Conservation (phyloP, 2,329 filamentous ascomycete genomes). For the Pyrenophora teres region DNA sequence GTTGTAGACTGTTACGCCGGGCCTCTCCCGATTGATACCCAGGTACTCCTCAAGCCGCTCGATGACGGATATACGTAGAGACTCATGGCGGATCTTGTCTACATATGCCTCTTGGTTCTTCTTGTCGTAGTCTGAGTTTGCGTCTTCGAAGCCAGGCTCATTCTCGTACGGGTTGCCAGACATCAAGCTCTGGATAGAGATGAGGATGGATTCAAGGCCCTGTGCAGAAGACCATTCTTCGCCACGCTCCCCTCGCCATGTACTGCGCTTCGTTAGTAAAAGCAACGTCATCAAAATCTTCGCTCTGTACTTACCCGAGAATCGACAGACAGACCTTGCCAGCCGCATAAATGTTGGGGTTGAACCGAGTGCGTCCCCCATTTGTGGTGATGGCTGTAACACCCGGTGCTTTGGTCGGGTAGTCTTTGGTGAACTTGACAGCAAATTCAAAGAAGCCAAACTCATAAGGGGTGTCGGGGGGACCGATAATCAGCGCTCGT, state of each 20-base stretch:
- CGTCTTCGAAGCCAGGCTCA: slow-evolving; percentile 88
- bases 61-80: slow-evolving; percentile 82
- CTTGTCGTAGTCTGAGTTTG: slow-evolving; percentile 70
- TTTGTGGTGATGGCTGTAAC: slow-evolving; percentile 83
- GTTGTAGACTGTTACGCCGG: slow-evolving; percentile 52
- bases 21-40: slow-evolving; percentile 58
- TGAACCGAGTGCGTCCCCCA: slow-evolving; percentile 84
- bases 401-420: slow-evolving; percentile 69
- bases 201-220: slow-evolving; percentile 87
- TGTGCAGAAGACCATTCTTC: slow-evolving; percentile 98
- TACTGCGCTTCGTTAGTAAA: slow-evolving; percentile 59
- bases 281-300: not conserved
- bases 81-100: slow-evolving; percentile 91
- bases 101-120: slow-evolving; percentile 75
- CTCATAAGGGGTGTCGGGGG: slow-evolving; percentile 93
- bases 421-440: slow-evolving; percentile 81
- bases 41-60: slow-evolving; percentile 82
- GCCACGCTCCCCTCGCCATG: slow-evolving; percentile 87
- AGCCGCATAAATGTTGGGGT: slow-evolving; percentile 91
- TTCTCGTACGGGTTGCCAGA: slow-evolving; percentile 93
- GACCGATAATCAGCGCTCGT: slow-evolving; percentile 85
- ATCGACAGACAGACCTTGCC: slow-evolving; percentile 97
- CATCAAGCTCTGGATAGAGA: slow-evolving; percentile 97
- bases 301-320: slow-evolving; percentile 65
- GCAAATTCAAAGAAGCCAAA: slow-evolving; percentile 96